Evolutionary conservation across 306 rosid genomes (phyloP), one percentile per base, ranked within the genome.

Genomic region (Biancaea sappan): DNA sequence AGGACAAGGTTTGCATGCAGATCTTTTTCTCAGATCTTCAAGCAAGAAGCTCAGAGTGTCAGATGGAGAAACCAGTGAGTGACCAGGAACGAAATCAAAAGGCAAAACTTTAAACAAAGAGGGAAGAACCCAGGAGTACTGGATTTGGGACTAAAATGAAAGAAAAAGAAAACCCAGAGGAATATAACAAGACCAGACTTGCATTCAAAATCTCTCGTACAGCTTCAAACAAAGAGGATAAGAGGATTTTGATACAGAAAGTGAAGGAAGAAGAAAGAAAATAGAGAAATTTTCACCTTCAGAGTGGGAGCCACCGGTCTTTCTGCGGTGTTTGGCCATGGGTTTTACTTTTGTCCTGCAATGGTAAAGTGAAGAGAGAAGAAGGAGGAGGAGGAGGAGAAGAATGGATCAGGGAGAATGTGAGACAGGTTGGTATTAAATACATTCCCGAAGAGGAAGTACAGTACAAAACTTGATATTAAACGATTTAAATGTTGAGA

Each of bases 311-410:
- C 68, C 69, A 73, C 78, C 68, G 13, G 34, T 57, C 82, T 76
- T 82, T 76, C 78, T 72, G 29, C 71, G 69, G 80, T 74, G 84
- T 46, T 64, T 82, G 75, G 77, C 84, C 86, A 85, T 75, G 83
- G 56, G 81, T 40, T 51, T 77, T 28, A 71, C 83, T 85, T 78
- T 77, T 51, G 53, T 35, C 37, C 35, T 18, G 58, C 52, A 46
- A 15, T 37, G 8, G 50, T 24, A 41, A 62, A 32, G 21, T 25
- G 57, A 12, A 38, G 24, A 56, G 22, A 38, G 4, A 29, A 57
- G 16, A 11, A 10, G 60, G 11, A 52, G 48, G 14, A 43, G n/a
- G n/a, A n/a, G n/a, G n/a, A 52, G 31, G 1, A 52, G 5, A 4
- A 19, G 15, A 56, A 25, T 4, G 35, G 10, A 8, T 50, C 8